Evolutionary conservation across 371 early-diverging fungal genomes (phyloP).

Genomic region (Mucor lusitanicus): DNA sequence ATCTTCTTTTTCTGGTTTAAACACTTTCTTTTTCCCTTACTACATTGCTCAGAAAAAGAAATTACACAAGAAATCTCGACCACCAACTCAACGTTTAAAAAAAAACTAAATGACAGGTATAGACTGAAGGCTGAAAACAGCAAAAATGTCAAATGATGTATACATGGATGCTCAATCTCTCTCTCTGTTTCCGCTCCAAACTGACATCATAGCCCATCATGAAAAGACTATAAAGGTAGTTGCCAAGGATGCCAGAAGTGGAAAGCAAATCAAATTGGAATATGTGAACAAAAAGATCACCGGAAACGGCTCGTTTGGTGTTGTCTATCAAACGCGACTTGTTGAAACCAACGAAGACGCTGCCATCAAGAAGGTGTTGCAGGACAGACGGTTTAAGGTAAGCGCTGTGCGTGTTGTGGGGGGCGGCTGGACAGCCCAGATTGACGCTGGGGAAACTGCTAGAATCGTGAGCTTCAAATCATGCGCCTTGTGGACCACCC

Average conservation of each 20-base stretch:
- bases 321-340: conserved; percentile 93
- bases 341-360: conserved; percentile 78
- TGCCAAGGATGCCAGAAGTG: conserved; percentile 86
- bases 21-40: background rate
- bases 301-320: conserved; percentile 97
- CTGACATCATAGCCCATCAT: conserved; percentile 13
- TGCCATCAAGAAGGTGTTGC: conserved; percentile 96
- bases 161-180: background rate
- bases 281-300: conserved; percentile 91
- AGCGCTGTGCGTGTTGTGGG: background rate
- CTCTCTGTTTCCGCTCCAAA: background rate
- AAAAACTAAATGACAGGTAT: background rate
- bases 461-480: conserved; percentile 89
- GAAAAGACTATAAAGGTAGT: conserved; percentile 31
- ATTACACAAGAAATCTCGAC: background rate
- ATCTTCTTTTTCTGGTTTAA: background rate
- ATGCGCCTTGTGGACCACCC: conserved; percentile 82
- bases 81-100: background rate
- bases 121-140: background rate
- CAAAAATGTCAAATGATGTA: background rate
- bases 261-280: conserved; percentile 79
- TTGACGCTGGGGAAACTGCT: background rate
- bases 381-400: conserved; percentile 96
- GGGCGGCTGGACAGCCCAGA: background rate
- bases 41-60: background rate